Percentiles rank a stretch among this genome's conserved stretches.
Evolutionary conservation across 1,284 basidiomycete species (phyloP).

Genomic region (Ganoderma sinense): DNA sequence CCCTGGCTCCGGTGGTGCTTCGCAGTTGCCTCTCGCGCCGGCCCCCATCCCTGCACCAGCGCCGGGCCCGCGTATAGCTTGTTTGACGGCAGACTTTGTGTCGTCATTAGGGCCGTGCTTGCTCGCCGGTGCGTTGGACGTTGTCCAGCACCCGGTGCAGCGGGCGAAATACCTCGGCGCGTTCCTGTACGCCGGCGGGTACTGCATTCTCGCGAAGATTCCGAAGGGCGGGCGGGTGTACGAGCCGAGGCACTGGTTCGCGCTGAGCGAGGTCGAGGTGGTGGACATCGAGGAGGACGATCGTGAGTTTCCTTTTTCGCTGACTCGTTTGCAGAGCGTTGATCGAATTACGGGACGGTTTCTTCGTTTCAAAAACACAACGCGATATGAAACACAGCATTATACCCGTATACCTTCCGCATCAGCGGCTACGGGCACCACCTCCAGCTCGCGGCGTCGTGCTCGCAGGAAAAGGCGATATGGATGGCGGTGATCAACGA

Average conservation of each 20-base stretch:
- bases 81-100: constrained; percentile 62
- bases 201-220: constrained; percentile 87
- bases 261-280: constrained; percentile 74
- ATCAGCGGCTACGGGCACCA: constrained; percentile 72
- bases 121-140: constrained; percentile 84
- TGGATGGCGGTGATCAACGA: constrained; percentile 79
- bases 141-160: constrained; percentile 69
- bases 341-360: not conserved
- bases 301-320: constrained; percentile 49
- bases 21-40: not conserved
- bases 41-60: constrained; percentile 5
- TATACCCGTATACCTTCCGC: constrained; percentile 83
- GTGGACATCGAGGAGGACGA: constrained; percentile 76
- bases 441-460: constrained; percentile 87
- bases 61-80: constrained; percentile 17
- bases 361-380: not conserved
- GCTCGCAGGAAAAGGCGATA: constrained; percentile 81
- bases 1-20: constrained; percentile 3
- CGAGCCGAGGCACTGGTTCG: constrained; percentile 89
- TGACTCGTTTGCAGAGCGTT: not conserved
- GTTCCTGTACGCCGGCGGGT: constrained; percentile 87
- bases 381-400: constrained; percentile 51
- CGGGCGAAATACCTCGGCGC: constrained; percentile 89
- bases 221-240: constrained; percentile 78
- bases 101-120: constrained; percentile 76